Percentiles rank a stretch among this genome's conserved stretches.
Evolutionary conservation across 2,329 filamentous ascomycete species (phyloP).

Genomic region (Calonectria leucothoes): DNA sequence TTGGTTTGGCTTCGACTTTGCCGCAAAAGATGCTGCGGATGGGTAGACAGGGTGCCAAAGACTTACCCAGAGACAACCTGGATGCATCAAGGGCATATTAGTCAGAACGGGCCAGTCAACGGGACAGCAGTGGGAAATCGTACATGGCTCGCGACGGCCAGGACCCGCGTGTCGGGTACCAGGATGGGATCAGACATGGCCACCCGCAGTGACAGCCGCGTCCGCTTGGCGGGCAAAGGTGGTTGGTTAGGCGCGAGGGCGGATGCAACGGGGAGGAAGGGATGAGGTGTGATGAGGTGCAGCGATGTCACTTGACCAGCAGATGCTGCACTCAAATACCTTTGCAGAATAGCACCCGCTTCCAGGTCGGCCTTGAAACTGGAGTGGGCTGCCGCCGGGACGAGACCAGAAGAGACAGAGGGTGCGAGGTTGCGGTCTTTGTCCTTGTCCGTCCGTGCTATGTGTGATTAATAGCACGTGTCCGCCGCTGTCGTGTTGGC

Average conservation of each 20-base stretch:
- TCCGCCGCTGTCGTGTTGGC: neutral
- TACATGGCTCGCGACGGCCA: constrained; percentile 97
- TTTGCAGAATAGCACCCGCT: neutral
- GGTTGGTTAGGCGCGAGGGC: neutral
- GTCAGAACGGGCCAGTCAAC: neutral
- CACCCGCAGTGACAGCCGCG: neutral
- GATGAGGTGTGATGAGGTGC: neutral
- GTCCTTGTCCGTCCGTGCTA: neutral
- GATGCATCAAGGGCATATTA: constrained; percentile 19
- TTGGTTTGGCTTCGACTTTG: neutral
- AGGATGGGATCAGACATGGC: constrained; percentile 39
- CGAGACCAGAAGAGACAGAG: too few species aligned
- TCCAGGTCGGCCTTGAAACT: neutral
- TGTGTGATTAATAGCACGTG: too few species aligned
- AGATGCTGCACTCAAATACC: neutral
- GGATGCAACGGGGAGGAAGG: constrained; percentile 1
- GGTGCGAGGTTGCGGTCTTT: neutral
- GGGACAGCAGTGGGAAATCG: constrained; percentile 45
- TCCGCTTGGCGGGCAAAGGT: constrained; percentile 7
- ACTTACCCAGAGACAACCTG: constrained; percentile 45
- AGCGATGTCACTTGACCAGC: constrained; percentile 1
- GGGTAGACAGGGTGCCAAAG: neutral
- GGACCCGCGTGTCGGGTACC: constrained; percentile 73
- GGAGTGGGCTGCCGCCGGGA: neutral
- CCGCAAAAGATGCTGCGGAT: neutral